Conservation (phyloP, 768 basidiomycete species). For the Floccularia luteovirens region DNA sequence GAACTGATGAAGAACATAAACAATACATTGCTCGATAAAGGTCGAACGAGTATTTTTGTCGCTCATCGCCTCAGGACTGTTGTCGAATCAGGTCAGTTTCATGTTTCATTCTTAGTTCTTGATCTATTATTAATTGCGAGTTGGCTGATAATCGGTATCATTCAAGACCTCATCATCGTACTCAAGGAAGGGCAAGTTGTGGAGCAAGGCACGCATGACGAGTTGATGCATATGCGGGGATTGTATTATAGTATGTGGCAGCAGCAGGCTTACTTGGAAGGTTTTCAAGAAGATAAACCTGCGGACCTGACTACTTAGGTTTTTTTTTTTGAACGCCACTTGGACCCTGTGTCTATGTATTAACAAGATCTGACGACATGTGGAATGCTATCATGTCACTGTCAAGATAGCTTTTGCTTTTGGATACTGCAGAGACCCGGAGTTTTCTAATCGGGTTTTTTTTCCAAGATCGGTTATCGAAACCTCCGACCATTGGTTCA, state of each 20-base stretch:
- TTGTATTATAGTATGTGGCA: slow-evolving; percentile 81
- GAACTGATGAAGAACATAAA: slow-evolving; percentile 96
- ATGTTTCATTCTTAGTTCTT: slow-evolving; percentile 1
- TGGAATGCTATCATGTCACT: too few species aligned
- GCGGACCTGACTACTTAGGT: too few species aligned
- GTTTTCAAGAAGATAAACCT: slow-evolving; percentile 10
- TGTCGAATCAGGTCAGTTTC: slow-evolving; percentile 70
- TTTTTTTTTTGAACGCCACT: too few species aligned
- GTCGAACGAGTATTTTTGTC: slow-evolving; percentile 92
- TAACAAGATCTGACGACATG: too few species aligned
- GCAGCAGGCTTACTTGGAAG: slow-evolving; percentile 52
- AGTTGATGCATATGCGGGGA: slow-evolving; percentile 63
- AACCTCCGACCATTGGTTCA: too few species aligned
- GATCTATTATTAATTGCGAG: too few species aligned
- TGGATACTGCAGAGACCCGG: too few species aligned
- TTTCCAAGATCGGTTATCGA: too few species aligned
- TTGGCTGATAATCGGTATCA: too few species aligned
- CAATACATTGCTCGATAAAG: slow-evolving; percentile 60
- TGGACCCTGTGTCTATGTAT: too few species aligned
- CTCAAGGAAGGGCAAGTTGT: slow-evolving; percentile 85
- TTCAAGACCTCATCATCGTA: slow-evolving; percentile 83
- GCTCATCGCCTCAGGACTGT: slow-evolving; percentile 89
- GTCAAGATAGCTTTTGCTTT: too few species aligned
- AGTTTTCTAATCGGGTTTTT: too few species aligned
- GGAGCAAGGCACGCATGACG: slow-evolving; percentile 91